Base-by-base conservation (phyloP, 345 rosid genomes). In the Microcos paniculata region DNA sequence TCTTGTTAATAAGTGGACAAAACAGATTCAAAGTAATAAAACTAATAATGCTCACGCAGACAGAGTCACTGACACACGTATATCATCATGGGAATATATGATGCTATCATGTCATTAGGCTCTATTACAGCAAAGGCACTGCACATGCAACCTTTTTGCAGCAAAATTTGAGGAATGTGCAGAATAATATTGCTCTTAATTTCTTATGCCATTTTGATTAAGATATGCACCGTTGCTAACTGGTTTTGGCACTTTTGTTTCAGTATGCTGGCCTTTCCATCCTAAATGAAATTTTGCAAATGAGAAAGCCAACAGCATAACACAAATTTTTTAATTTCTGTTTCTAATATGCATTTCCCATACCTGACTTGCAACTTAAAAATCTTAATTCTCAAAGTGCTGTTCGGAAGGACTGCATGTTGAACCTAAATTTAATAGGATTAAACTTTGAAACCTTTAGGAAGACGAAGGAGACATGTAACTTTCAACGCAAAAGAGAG, bases 41-140 rank as follows among this genome's bases (percentile, higher is more conserved):
- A 21, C 59, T 62, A 19, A 69, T 38, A 16, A 56, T 46, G 31
- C 40, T 38, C 48, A 52, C 58, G 35, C 42, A 75, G 8, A 43
- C 15, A 75, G n/a, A n/a, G n/a, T n/a, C 19, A 23, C 45, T 23
- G 8, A 45, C 16, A 11, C 71, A 48, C 21, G 10, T 18, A 18
- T 21, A 40, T 21, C 19, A 63, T 31, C 26, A 51, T 49, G 62
- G 30, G 8, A 71, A 71, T 21, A 71, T 15, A 69, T 46, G 57
- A 23, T 49, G 58, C 14, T 46, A 43, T 43, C 8, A 46, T 46
- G 40, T 16, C 40, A 28, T 48, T 24, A 45, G 43, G 57, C 58
- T 56, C 72, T 68, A 49, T 15, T 30, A 48, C 40, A 46, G 57
- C 15, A 48, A 46, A 68, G 57, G 26, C 72, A 68, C 10, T 68